Conservation (phyloP, 108 stramenopile species). For the Nannochloropsis gaditana region DNA sequence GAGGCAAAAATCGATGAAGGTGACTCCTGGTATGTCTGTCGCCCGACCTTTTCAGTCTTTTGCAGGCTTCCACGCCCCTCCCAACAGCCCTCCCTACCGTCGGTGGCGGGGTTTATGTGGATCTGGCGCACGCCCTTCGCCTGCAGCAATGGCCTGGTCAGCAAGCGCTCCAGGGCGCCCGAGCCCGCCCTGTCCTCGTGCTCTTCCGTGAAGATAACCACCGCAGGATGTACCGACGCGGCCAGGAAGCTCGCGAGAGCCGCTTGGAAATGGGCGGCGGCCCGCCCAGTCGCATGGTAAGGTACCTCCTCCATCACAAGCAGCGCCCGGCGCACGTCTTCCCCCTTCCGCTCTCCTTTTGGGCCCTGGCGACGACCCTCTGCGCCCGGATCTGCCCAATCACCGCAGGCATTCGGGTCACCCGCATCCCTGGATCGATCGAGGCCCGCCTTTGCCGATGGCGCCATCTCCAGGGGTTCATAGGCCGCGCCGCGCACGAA, state of each 20-base stretch:
- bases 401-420: not conserved
- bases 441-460: not conserved
- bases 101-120: not conserved
- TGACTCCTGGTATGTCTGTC: not conserved
- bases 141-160: not conserved
- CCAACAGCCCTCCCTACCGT: not conserved
- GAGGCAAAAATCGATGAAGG: not conserved
- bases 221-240: not conserved
- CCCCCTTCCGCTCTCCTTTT: not conserved
- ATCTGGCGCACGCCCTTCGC: conserved; percentile 1
- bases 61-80: not conserved
- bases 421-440: not conserved
- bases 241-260: not conserved
- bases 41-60: not conserved
- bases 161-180: not conserved
- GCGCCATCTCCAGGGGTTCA: not conserved
- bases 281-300: conserved; percentile 10
- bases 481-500: not conserved
- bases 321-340: not conserved
- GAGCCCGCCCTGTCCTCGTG: not conserved
- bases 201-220: not conserved
- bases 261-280: not conserved
- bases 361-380: not conserved
- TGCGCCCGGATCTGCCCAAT: not conserved
- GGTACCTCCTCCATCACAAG: not conserved